Conservation (phyloP, 495 filamentous ascomycete genomes). For the Gamarada debralockiae region DNA sequence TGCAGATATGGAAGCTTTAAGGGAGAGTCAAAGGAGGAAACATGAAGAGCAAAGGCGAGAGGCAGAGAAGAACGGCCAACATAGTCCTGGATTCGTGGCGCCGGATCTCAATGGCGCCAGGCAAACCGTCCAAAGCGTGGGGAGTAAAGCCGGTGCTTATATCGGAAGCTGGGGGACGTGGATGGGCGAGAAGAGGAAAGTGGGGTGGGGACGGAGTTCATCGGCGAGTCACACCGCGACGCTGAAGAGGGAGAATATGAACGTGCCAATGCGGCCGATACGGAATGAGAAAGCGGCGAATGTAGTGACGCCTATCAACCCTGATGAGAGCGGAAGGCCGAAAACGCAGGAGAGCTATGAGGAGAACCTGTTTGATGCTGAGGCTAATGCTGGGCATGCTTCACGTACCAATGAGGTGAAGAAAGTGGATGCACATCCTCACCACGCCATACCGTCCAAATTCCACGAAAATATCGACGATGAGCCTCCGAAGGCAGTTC, state of each 20-base stretch:
- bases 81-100: constrained; percentile 26
- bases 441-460: background rate
- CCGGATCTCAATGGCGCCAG: constrained; percentile 64
- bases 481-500: background rate
- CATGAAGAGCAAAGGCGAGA: constrained; percentile 46
- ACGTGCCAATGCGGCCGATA: constrained; percentile 9
- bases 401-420: background rate
- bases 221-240: constrained; percentile 16
- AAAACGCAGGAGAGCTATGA: constrained; percentile 33
- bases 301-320: background rate
- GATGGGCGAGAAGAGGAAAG: constrained; percentile 84
- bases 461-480: constrained; percentile 16
- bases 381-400: constrained; percentile 9
- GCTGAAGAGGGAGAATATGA: constrained; percentile 26
- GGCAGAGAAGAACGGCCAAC: constrained; percentile 27
- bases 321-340: constrained; percentile 17
- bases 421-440: background rate
- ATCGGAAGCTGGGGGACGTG: constrained; percentile 92
- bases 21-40: constrained; percentile 73
- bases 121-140: constrained; percentile 61
- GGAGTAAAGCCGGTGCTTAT: constrained; percentile 78
- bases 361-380: constrained; percentile 38
- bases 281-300: constrained; percentile 13
- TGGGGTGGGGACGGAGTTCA: constrained; percentile 44
- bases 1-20: constrained; percentile 80